Percentiles rank a stretch among this genome's conserved stretches.
phyloP scores from a whole-genome alignment of 148 eudicot species.

The Chenopodium berlandieri region DNA sequence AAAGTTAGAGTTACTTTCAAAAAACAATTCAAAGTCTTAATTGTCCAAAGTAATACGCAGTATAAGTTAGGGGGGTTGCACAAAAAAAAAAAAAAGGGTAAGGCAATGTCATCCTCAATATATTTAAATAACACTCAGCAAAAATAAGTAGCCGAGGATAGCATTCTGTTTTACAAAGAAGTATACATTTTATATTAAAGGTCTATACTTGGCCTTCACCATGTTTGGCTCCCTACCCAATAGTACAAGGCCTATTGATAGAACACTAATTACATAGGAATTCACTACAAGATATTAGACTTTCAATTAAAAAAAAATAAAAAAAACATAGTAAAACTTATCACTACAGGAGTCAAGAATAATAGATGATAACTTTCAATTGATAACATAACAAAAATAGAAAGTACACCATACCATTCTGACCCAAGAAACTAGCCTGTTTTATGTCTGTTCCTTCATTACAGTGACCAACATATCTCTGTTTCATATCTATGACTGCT shows the following conservation, averaged over 20 bases:
- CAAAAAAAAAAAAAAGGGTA: no score
- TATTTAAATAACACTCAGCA: no score
- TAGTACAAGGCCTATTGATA: background rate
- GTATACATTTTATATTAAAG: background rate
- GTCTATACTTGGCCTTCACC: background rate
- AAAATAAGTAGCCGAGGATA: no score
- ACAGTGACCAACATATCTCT: slow-evolving; percentile 87
- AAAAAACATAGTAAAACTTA: background rate
- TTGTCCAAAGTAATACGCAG: no score
- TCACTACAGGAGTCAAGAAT: background rate
- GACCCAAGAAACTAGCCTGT: slow-evolving; percentile 96
- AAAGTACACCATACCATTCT: slow-evolving; percentile 51
- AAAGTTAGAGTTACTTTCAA: background rate
- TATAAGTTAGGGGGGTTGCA: no score
- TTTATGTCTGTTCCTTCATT: slow-evolving; percentile 96
- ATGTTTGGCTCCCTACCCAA: background rate
- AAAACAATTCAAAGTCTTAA: no score
- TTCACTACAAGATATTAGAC: background rate
- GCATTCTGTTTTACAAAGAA: background rate
- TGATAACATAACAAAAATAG: background rate
- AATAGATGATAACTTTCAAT: background rate
- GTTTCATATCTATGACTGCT: slow-evolving; percentile 80
- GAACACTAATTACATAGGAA: background rate
- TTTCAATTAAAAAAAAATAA: background rate
- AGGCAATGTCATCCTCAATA: no score